A percentile compares a stretch with the other conserved stretches of the same genome.
These are phyloP conservation scores for Trichophyton rubrum DNA, from an alignment of 2,329 filamentous ascomycete species.

Conservation along the genomic window DNA sequence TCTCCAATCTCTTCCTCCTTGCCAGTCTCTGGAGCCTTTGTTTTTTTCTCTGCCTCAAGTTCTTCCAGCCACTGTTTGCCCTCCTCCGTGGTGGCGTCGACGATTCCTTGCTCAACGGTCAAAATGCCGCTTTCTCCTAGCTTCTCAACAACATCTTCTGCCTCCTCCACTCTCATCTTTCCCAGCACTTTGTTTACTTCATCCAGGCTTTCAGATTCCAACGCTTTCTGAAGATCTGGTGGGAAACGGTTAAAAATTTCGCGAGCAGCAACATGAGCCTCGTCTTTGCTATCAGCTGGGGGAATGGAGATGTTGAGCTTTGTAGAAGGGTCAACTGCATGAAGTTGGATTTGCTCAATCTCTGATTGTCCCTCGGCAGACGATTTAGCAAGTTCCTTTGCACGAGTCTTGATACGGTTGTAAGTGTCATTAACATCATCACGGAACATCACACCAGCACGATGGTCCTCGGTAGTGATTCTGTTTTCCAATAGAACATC, in stretches of 20 bases:
- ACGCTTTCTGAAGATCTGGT: constrained; percentile 64
- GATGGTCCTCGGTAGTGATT: constrained; percentile 77
- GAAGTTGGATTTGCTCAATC: constrained; percentile 93
- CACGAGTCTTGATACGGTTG: constrained; percentile 62
- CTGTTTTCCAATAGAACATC: constrained; percentile 18
- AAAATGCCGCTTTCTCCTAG: constrained; percentile 76
- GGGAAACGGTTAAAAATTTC: constrained; percentile 74
- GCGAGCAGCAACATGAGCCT: constrained; percentile 48
- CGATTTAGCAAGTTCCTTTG: constrained; percentile 57
- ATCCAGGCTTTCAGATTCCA: constrained; percentile 81
- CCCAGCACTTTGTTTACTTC: constrained; percentile 78
- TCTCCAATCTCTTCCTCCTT: constrained; percentile 21
- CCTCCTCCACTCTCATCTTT: constrained; percentile 77
- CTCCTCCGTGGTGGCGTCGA: constrained; percentile 85
- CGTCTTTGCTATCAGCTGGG: constrained; percentile 52
- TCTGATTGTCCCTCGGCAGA: constrained; percentile 44
- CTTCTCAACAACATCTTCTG: constrained; percentile 70
- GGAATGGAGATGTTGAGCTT: constrained; percentile 82
- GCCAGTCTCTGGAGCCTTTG: constrained; percentile 10
- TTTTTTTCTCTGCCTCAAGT: constrained; percentile 48
- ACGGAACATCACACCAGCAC: constrained; percentile 79
- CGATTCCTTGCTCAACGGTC: constrained; percentile 82
- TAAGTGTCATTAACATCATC: constrained; percentile 90
- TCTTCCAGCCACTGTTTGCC: constrained; percentile 66
- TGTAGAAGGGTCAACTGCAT: constrained; percentile 86